These are phyloP conservation scores for Raddia distichophylla DNA, from an alignment of 176 grass and related monocot genomes.

Conservation along the genomic window DNA sequence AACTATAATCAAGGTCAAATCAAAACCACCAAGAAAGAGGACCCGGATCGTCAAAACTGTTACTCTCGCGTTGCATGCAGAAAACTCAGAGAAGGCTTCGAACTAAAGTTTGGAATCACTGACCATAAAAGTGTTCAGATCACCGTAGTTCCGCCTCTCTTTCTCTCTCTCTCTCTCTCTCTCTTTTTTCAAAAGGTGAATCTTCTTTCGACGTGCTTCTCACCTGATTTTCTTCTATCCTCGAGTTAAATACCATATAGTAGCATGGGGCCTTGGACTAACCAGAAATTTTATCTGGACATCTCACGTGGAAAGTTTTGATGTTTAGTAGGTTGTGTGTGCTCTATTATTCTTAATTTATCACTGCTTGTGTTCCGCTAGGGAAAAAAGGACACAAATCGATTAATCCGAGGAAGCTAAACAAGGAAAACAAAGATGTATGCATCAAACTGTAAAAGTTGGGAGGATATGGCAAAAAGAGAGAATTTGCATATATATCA, in stretches of 20 bases:
- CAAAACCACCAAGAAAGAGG: too few species aligned
- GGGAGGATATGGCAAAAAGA: too few species aligned
- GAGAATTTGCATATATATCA: too few species aligned
- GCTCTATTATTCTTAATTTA: neutral
- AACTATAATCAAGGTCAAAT: too few species aligned
- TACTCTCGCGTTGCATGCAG: conserved; percentile 6
- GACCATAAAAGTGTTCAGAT: conserved; percentile 50
- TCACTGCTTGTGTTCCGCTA: neutral
- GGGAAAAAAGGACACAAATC: too few species aligned
- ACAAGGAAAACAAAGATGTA: too few species aligned
- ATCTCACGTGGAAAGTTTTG: conserved; percentile 18
- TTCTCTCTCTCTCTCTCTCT: neutral
- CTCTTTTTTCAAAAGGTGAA: conserved; percentile 23
- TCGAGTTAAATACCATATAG: neutral
- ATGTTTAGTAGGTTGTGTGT: neutral
- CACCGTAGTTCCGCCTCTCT: conserved; percentile 24
- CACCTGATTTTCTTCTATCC: neutral
- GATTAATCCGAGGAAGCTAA: too few species aligned
- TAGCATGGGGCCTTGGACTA: neutral
- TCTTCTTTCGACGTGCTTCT: neutral
- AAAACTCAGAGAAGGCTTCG: conserved; percentile 30
- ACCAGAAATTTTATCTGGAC: neutral
- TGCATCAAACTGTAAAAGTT: too few species aligned
- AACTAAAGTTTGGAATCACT: conserved; percentile 50
- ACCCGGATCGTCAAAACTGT: conserved; percentile 2